A percentile compares a stretch with the other conserved stretches of the same genome.
These are phyloP conservation scores for Hypoxylon trugodes DNA, from an alignment of 495 filamentous ascomycete genomes.

Conservation along the genomic window DNA sequence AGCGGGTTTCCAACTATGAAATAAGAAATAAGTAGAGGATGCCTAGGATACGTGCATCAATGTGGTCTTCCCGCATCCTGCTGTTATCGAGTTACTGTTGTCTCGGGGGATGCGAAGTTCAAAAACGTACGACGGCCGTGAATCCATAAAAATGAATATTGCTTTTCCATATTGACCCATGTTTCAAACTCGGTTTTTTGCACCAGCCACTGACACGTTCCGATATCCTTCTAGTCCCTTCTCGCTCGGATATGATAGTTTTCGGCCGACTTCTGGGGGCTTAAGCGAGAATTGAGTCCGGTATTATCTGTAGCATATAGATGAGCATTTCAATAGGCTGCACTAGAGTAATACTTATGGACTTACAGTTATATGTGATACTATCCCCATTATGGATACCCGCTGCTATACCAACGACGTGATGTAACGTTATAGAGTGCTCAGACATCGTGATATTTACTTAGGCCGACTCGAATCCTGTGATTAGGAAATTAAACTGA, in stretches of 20 bases:
- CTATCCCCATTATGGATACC: not conserved
- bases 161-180: not conserved
- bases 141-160: not conserved
- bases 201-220: constrained; percentile 5
- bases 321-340: not conserved
- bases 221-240: not conserved
- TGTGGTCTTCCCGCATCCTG: constrained; percentile 10
- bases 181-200: not conserved
- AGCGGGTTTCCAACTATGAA: not conserved
- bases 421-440: not conserved
- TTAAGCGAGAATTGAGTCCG: not conserved
- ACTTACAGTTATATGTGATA: not conserved
- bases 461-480: not conserved
- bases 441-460: too few relatives aligned
- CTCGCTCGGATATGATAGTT: too few relatives aligned
- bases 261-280: too few relatives aligned
- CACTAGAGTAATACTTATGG: not conserved
- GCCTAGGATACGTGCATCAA: not conserved
- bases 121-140: constrained; percentile 4
- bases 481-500: too few relatives aligned
- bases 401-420: not conserved
- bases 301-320: not conserved
- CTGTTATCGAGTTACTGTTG: not conserved
- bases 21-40: not conserved
- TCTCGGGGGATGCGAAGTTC: too few relatives aligned